Evolutionary conservation across 78 protist genomes (phyloP).

Genomic region (Tieghemostelium lacteum): DNA sequence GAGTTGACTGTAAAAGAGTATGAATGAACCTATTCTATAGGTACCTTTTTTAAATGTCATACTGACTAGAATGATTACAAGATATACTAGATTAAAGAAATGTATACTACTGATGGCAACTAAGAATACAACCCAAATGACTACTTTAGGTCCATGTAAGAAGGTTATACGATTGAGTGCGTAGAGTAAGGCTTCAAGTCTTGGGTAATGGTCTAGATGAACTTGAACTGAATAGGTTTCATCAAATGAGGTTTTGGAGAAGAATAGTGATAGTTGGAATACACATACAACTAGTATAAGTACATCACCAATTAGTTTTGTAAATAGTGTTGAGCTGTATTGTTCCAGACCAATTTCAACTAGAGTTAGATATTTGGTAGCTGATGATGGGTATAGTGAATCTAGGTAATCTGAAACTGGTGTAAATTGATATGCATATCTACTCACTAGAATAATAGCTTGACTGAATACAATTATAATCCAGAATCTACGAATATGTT

Average conservation of each 20-base stretch:
- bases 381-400: conserved; percentile 1
- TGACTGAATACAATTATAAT: conserved; percentile 30
- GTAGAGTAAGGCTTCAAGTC: neutral
- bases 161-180: neutral
- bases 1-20: conserved; percentile 45
- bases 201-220: neutral
- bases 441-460: conserved; percentile 36
- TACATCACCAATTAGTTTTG: conserved; percentile 35
- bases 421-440: conserved; percentile 51
- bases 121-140: conserved; percentile 55
- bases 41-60: conserved; percentile 71
- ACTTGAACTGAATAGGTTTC: neutral
- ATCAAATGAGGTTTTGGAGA: neutral
- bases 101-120: neutral
- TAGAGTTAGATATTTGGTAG: conserved; percentile 13
- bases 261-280: conserved; percentile 62
- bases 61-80: conserved; percentile 35
- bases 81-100: conserved; percentile 49
- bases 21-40: conserved; percentile 42
- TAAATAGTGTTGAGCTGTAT: neutral
- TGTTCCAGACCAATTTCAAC: conserved; percentile 25
- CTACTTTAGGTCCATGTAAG: conserved; percentile 55
- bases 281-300: conserved; percentile 43
- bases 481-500: conserved; percentile 65
- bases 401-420: conserved; percentile 1